Percentiles rank a stretch among this genome's conserved stretches.
phyloP scores from a whole-genome alignment of 495 filamentous ascomycete species.

The Tuber magnatum region DNA sequence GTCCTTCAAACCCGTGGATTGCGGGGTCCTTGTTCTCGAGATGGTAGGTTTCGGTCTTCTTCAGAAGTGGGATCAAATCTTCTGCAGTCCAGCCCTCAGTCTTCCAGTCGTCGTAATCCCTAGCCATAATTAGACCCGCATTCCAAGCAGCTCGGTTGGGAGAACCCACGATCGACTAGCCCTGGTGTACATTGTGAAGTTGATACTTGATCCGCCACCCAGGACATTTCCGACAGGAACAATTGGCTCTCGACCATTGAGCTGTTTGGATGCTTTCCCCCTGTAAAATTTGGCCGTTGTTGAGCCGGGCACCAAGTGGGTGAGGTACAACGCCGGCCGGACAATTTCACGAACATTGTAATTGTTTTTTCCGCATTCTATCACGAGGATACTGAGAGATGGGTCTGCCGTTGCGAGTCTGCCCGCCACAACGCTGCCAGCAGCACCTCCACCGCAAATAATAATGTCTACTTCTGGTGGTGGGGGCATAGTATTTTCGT shows the following conservation, averaged over 20 bases:
- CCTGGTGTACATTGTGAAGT: constrained; percentile 53
- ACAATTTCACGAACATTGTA: constrained; percentile 45
- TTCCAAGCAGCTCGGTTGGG: too few relatives aligned
- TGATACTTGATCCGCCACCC: constrained; percentile 56
- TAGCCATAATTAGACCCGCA: neutral
- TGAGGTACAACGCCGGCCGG: constrained; percentile 43
- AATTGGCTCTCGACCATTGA: constrained; percentile 47
- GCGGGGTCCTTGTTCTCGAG: constrained; percentile 31
- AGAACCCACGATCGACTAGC: constrained; percentile 38
- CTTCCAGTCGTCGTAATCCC: constrained; percentile 51
- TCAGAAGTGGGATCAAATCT: constrained; percentile 49
- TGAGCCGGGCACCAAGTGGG: constrained; percentile 22
- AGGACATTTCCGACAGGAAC: constrained; percentile 52
- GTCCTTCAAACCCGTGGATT: constrained; percentile 49
- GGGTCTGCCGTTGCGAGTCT: constrained; percentile 50
- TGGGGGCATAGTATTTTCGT: constrained; percentile 20
- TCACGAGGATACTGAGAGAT: constrained; percentile 48
- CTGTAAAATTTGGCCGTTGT: constrained; percentile 29
- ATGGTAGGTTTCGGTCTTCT: constrained; percentile 47
- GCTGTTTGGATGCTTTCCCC: constrained; percentile 40
- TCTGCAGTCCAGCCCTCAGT: constrained; percentile 50
- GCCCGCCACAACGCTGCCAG: constrained; percentile 48
- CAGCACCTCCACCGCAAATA: constrained; percentile 44
- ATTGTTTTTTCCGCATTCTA: constrained; percentile 50
- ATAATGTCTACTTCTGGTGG: constrained; percentile 37